phyloP scores from a whole-genome alignment of 768 basidiomycete species.

The Scleroderma citrinum region DNA sequence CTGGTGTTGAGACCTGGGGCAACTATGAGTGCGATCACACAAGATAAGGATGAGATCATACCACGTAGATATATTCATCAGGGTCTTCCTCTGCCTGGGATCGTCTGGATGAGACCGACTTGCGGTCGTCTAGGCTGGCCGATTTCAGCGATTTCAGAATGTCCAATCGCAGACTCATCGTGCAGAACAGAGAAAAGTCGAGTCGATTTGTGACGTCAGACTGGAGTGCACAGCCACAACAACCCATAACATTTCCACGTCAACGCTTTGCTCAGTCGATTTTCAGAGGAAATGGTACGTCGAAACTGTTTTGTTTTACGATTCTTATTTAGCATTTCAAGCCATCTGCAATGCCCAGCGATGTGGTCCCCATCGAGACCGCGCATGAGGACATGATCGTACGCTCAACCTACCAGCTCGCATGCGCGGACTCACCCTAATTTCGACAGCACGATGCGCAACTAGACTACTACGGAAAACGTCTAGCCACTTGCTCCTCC shows the following conservation, averaged over 20 bases:
- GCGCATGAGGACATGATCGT: conserved; percentile 99
- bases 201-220: conserved; percentile 7
- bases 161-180: conserved; percentile 66
- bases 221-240: not conserved
- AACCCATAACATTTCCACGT: not conserved
- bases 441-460: conserved; percentile 89
- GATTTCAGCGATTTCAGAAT: conserved; percentile 58
- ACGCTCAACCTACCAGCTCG: conserved; percentile 8
- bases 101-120: conserved; percentile 8
- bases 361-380: conserved; percentile 86
- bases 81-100: conserved; percentile 41
- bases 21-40: conserved; percentile 6
- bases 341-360: conserved; percentile 31
- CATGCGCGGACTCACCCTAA: not conserved
- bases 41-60: conserved; percentile 36
- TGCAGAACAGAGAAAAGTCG: conserved; percentile 20
- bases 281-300: too few relatives aligned
- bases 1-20: conserved; percentile 57
- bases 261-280: too few relatives aligned
- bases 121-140: conserved; percentile 31
- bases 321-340: not conserved
- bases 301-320: too few relatives aligned
- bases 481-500: conserved; percentile 93
- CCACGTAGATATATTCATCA: conserved; percentile 65
- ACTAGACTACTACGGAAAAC: conserved; percentile 94